These are phyloP conservation scores for Pyrus betulifolia DNA, from an alignment of 306 rosid species.

Conservation along the genomic window DNA sequence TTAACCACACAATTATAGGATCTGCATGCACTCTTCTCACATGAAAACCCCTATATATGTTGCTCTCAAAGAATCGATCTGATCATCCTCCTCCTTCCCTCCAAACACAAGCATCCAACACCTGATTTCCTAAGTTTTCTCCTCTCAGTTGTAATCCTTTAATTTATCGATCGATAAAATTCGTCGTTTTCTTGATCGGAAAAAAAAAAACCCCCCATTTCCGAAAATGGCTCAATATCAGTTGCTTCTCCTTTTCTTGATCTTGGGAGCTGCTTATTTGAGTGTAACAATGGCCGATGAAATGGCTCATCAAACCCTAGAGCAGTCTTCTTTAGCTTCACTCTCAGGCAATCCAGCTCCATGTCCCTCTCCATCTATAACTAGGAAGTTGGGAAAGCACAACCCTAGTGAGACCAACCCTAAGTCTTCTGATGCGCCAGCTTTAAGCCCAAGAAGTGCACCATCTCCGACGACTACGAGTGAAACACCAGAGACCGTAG, in stretches of 20 bases:
- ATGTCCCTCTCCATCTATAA: background rate
- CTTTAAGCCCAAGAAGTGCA: slow-evolving; percentile 32
- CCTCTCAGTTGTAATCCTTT: no score
- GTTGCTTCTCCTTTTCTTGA: slow-evolving; percentile 30
- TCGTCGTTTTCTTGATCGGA: no score
- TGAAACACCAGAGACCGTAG: slow-evolving; percentile 12
- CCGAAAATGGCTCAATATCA: slow-evolving; percentile 31
- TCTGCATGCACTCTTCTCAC: slow-evolving; percentile 12
- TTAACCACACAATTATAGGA: slow-evolving; percentile 29
- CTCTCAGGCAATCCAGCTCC: slow-evolving; percentile 6
- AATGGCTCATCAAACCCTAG: slow-evolving; percentile 7
- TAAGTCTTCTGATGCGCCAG: slow-evolving; percentile 11
- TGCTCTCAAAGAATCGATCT: slow-evolving; percentile 13
- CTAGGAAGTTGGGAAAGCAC: slow-evolving; percentile 61
- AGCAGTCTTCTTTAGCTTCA: slow-evolving; percentile 4
- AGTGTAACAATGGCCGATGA: slow-evolving; percentile 22
- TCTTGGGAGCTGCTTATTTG: slow-evolving; percentile 33
- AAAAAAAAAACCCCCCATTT: background rate
- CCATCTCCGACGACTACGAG: background rate
- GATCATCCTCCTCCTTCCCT: slow-evolving; percentile 10
- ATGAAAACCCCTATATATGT: slow-evolving; percentile 6
- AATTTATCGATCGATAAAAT: no score
- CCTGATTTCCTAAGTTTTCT: background rate
- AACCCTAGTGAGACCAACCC: slow-evolving; percentile 1
- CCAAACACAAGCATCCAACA: slow-evolving; percentile 3